Evolutionary conservation across 148 eudicot genomes (phyloP).

Genomic region (Rhododendron kiyosumense): DNA sequence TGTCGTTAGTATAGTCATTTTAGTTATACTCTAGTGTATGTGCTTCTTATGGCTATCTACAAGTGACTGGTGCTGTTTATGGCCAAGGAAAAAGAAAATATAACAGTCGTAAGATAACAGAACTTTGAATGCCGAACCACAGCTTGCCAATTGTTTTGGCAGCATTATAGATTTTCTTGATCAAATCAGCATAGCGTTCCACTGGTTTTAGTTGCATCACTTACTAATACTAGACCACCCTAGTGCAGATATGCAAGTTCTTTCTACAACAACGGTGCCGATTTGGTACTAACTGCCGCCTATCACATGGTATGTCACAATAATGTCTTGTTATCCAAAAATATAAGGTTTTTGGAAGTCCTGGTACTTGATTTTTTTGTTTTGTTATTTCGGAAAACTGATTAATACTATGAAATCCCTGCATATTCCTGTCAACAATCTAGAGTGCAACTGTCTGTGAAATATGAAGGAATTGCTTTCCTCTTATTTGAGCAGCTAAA

Average conservation of each 20-base stretch:
- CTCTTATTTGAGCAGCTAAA: not conserved
- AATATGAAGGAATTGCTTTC: not conserved
- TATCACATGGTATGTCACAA: slow-evolving; percentile 90
- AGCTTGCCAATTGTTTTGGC: not conserved
- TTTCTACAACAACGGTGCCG: slow-evolving; percentile 95
- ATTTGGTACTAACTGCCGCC: slow-evolving; percentile 97
- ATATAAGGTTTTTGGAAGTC: not conserved
- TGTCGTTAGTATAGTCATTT: not conserved
- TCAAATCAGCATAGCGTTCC: not conserved
- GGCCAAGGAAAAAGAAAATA: not conserved
- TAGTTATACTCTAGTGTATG: not conserved
- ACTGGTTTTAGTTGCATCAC: slow-evolving; percentile 27
- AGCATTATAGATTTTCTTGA: slow-evolving; percentile 9
- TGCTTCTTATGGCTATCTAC: not conserved
- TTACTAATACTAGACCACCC: slow-evolving; percentile 69
- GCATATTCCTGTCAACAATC: not conserved
- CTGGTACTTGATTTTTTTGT: not conserved
- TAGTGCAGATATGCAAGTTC: slow-evolving; percentile 99
- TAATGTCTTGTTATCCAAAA: slow-evolving; percentile 8
- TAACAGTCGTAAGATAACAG: too few species aligned
- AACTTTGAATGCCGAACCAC: not conserved
- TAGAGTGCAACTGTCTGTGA: not conserved
- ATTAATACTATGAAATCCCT: not conserved
- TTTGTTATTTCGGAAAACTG: not conserved
- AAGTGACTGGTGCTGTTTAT: not conserved